Evolutionary conservation across 345 rosid species (phyloP), one percentile per base, ranked within the genome.

Genomic region (Hibiscus mutabilis): DNA sequence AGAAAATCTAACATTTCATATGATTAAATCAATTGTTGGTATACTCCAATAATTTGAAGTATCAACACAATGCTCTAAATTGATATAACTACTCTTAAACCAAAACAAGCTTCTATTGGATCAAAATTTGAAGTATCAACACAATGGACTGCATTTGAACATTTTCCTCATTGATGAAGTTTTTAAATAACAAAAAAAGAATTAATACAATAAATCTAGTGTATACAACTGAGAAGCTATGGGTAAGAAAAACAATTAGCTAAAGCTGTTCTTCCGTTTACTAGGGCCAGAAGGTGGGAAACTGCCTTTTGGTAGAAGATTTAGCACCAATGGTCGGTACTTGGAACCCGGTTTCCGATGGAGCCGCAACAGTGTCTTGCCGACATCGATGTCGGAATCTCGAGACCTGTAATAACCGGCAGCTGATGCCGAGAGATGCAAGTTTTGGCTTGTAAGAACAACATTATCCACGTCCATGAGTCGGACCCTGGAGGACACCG

Each of bases 241-340:
- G 46, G 0, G 14, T 9, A 42, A 42, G 14, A 11, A 58, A 55
- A 40, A 75, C 69, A 81, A 46, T 66, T 49, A 4, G 55, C 25
- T 19, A 24, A 29, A n/a, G 40, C 62, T 55, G 79, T 81, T 77
- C 69, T 33, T 60, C 53, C 79, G 33, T 57, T 71, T 60, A 75
- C 84, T 79, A 9, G 82, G 85, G 58, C 46, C 22, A 35, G 66
- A 61, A n/a, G 66, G 66, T 16, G 46, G 66, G 0, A 61, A 61
- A 6, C 10, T 29, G 40, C 64, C 64, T 16, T 27, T 59, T 3
- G 64, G 5, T 15, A 60, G 62, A 60, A 60, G 42, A 60, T 60
- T 15, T 29, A 60, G 42, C 64, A 79, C 15, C 68, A 75, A 60
- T 6, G 68, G 52, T 61, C 46, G 64, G 13, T 64, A 73, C 59